Percentiles rank a stretch among this genome's conserved stretches.
Evolutionary conservation across 2,329 filamentous ascomycete genomes (phyloP).

Genomic region (Alternaria hordeiaustralica): DNA sequence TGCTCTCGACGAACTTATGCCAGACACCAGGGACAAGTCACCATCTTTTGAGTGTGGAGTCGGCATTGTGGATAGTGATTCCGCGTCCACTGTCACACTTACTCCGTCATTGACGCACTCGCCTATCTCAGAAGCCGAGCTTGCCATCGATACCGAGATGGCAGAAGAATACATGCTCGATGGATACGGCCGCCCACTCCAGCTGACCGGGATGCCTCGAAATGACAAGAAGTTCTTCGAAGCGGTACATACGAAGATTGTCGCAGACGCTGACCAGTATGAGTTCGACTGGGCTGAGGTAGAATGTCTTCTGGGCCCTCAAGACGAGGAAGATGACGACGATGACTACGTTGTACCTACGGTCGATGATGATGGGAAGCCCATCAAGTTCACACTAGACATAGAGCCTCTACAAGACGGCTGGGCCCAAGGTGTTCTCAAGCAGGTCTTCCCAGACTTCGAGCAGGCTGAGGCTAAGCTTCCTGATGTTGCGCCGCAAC

Average conservation of each 20-base stretch:
- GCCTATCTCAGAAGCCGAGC: background rate
- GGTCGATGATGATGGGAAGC: background rate
- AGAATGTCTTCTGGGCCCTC: background rate
- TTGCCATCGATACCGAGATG: background rate
- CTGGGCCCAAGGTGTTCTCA: fast-evolving
- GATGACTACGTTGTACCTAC: background rate
- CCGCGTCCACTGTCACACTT: background rate
- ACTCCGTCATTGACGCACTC: background rate
- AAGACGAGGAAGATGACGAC: background rate
- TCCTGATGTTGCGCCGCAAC: background rate
- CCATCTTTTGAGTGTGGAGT: no score
- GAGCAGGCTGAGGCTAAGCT: background rate
- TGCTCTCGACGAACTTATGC: no score
- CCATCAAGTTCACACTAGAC: background rate
- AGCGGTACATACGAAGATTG: background rate
- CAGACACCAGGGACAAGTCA: no score
- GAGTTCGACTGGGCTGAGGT: background rate
- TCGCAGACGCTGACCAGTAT: background rate
- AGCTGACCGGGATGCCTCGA: background rate
- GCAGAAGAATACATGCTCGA: background rate
- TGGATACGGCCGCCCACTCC: fast-evolving
- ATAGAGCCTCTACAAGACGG: background rate
- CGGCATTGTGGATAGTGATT: background rate
- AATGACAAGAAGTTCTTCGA: background rate
- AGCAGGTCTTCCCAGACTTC: background rate